Conservation (phyloP, 176 grass and related monocot species). For the Chrysopogon serrulatus region DNA sequence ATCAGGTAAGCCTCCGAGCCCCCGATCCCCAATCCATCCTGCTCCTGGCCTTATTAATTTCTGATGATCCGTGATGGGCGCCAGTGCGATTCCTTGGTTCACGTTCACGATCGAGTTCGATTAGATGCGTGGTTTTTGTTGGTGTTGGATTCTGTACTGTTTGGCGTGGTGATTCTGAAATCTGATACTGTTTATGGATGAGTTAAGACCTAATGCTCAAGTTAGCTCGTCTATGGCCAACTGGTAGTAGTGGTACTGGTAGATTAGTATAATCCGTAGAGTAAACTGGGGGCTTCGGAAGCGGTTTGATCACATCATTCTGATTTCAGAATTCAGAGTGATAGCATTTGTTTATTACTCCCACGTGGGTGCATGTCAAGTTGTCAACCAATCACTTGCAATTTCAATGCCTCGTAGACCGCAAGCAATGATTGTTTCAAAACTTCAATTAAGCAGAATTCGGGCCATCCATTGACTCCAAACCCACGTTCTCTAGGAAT, state of each 20-base stretch:
- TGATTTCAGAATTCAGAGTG: background rate
- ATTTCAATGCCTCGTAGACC: background rate
- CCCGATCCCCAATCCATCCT: background rate
- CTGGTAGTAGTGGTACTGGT: background rate
- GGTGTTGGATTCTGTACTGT: background rate
- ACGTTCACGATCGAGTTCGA: too few relatives aligned
- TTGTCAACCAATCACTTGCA: background rate
- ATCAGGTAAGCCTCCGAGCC: conserved; percentile 7
- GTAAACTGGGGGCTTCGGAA: background rate
- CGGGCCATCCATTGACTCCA: background rate
- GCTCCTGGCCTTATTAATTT: background rate
- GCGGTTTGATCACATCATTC: background rate
- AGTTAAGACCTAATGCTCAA: background rate
- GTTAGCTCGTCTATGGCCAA: background rate
- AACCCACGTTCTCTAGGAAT: background rate
- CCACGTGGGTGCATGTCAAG: background rate
- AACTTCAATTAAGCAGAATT: background rate
- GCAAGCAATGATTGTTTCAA: background rate
- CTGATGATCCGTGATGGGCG: background rate
- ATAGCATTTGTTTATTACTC: background rate
- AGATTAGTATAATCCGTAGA: background rate
- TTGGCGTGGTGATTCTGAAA: background rate
- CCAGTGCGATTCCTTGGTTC: background rate
- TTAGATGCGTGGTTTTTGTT: background rate
- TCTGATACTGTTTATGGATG: background rate